Conservation (phyloP, 805 yeast species). For the Ogataea trehalophila region DNA sequence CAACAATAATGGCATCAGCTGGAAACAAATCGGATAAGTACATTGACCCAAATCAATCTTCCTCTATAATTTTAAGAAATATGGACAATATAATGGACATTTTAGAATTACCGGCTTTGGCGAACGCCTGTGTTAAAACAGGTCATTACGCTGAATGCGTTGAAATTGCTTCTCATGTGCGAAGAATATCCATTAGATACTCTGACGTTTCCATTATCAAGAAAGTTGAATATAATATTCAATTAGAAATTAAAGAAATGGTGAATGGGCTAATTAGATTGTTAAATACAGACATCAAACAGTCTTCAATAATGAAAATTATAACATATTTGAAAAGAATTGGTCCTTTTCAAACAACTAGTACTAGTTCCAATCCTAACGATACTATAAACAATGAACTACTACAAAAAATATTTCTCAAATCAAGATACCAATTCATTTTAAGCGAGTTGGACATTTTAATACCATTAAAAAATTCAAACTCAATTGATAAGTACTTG, state of each 20-base stretch:
- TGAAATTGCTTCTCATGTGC: conserved; percentile 71
- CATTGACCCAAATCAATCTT: not conserved
- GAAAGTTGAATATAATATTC: conserved; percentile 46
- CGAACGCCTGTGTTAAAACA: conserved; percentile 75
- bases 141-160: conserved; percentile 89
- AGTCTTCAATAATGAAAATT: conserved; percentile 73
- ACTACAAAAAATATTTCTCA: conserved; percentile 55
- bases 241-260: conserved; percentile 55
- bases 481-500: conserved; percentile 53
- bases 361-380: conserved; percentile 2
- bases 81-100: conserved; percentile 72
- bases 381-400: conserved; percentile 21
- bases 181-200: conserved; percentile 64
- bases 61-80: conserved; percentile 42
- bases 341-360: conserved; percentile 39
- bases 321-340: conserved; percentile 70
- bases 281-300: conserved; percentile 70
- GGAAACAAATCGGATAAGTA: not conserved
- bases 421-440: conserved; percentile 67
- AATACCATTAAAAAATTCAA: conserved; percentile 49
- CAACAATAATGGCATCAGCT: not conserved
- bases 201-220: conserved; percentile 52
- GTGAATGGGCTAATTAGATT: conserved; percentile 62
- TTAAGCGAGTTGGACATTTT: conserved; percentile 54
- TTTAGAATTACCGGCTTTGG: conserved; percentile 77